phyloP scores from a whole-genome alignment of 2,329 filamentous ascomycete genomes.

The Neodidymelliopsis sp. region DNA sequence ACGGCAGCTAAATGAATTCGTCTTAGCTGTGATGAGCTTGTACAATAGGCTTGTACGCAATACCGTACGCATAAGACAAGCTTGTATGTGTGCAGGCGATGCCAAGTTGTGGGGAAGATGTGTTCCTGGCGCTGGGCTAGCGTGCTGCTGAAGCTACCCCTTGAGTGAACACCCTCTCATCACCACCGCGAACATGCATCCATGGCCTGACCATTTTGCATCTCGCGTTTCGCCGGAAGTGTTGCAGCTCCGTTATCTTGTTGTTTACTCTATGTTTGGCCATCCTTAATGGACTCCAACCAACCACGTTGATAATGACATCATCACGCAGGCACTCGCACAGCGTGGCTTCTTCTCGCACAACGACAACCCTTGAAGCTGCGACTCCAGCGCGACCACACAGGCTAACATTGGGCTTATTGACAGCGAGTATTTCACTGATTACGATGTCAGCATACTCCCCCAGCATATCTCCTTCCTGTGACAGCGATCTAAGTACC shows the following conservation, averaged over 20 bases:
- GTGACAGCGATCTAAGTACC: constrained; percentile 60
- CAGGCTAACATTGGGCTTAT: constrained; percentile 62
- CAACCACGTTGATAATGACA: neutral
- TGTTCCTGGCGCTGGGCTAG: too few species aligned
- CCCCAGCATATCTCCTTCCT: neutral
- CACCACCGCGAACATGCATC: too few species aligned
- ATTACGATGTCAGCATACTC: constrained; percentile 47
- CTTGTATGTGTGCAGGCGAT: too few species aligned
- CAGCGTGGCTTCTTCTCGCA: constrained; percentile 26
- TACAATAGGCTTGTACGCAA: too few species aligned
- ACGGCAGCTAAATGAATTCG: too few species aligned
- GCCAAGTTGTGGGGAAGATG: too few species aligned
- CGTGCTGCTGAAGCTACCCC: too few species aligned
- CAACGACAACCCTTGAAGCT: constrained; percentile 23
- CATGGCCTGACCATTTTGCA: neutral
- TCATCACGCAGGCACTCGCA: constrained; percentile 17
- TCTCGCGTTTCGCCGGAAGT: neutral
- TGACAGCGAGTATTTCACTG: constrained; percentile 64
- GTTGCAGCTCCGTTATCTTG: neutral
- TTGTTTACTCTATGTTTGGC: neutral
- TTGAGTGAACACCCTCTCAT: too few species aligned
- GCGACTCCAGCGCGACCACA: constrained; percentile 26
- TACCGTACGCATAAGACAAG: too few species aligned
- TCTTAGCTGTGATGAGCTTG: too few species aligned
- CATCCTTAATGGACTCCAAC: neutral